Percentiles rank a stretch among this genome's conserved stretches.
Conservation (phyloP, 805 yeast genomes). For the Dipodascus albidus region DNA sequence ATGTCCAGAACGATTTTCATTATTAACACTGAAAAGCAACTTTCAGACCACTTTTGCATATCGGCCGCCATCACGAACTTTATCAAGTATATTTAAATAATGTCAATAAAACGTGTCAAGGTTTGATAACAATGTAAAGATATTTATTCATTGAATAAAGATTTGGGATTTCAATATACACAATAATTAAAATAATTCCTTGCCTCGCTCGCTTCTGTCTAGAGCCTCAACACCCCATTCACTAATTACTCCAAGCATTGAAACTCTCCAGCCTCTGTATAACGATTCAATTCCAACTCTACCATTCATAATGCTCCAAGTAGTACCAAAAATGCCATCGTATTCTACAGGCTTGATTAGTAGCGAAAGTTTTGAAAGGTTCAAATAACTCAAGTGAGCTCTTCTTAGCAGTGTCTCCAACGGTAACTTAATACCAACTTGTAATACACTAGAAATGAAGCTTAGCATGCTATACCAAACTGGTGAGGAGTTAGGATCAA, state of each 20-base stretch:
- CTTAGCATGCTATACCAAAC: conserved; percentile 45
- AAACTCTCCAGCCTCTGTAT: conserved; percentile 90
- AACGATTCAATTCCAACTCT: conserved; percentile 34
- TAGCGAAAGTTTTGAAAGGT: conserved; percentile 22
- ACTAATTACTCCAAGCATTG: conserved; percentile 66
- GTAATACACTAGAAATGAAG: conserved; percentile 50
- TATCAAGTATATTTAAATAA: too few species aligned
- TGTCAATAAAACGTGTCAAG: too few species aligned
- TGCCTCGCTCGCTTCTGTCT: not conserved
- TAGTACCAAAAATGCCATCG: conserved; percentile 41
- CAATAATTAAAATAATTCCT: not conserved
- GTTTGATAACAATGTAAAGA: too few species aligned
- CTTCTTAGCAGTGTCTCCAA: conserved; percentile 77
- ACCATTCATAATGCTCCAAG: conserved; percentile 37
- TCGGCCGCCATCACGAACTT: too few species aligned
- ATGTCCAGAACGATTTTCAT: too few species aligned
- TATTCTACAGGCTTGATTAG: conserved; percentile 51
- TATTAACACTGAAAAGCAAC: too few species aligned
- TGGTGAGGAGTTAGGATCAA: conserved; percentile 59
- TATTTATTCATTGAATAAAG: not conserved
- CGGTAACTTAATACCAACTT: conserved; percentile 70
- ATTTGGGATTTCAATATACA: too few species aligned
- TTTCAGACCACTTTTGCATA: too few species aligned
- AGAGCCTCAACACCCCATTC: conserved; percentile 49
- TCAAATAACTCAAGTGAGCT: conserved; percentile 61